phyloP scores from a whole-genome alignment of 352 stramenopile species.

The Hyaloperonospora brassicae region DNA sequence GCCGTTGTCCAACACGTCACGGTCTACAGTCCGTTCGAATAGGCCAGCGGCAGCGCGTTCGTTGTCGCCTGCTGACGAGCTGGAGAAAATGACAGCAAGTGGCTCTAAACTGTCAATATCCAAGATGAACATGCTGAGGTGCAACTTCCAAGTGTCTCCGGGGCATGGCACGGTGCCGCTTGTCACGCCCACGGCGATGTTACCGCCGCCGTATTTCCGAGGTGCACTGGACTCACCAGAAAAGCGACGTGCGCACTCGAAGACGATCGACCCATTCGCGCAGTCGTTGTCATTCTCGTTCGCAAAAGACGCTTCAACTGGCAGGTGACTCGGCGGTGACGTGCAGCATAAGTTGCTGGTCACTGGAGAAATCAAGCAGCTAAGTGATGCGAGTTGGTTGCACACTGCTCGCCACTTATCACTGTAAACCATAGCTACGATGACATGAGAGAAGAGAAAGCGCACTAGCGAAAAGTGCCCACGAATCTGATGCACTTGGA shows the following conservation, averaged over 20 bases:
- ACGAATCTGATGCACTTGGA: too few species aligned
- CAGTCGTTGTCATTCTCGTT: conserved; percentile 61
- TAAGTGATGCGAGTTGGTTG: too few species aligned
- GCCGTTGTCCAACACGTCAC: conserved; percentile 19
- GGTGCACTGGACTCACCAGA: conserved; percentile 38
- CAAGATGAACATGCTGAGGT: conserved; percentile 55
- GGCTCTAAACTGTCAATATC: conserved; percentile 40
- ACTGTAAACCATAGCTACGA: too few species aligned
- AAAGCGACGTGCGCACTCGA: conserved; percentile 73
- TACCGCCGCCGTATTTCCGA: conserved; percentile 67
- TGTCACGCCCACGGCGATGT: conserved; percentile 20
- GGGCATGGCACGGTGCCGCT: conserved; percentile 17
- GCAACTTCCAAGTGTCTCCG: conserved; percentile 36
- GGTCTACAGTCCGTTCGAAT: conserved; percentile 12
- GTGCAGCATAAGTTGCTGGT: background rate
- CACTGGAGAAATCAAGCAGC: background rate
- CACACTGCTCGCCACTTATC: too few species aligned
- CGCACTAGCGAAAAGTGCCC: too few species aligned
- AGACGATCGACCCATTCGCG: conserved; percentile 67
- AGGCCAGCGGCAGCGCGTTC: conserved; percentile 25
- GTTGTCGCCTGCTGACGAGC: conserved; percentile 46
- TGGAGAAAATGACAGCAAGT: conserved; percentile 55
- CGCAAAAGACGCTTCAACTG: conserved; percentile 14
- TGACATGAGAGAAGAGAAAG: too few species aligned
- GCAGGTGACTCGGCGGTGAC: conserved; percentile 15